phyloP scores from a whole-genome alignment of 306 rosid species.

The Quercus bicolor region DNA sequence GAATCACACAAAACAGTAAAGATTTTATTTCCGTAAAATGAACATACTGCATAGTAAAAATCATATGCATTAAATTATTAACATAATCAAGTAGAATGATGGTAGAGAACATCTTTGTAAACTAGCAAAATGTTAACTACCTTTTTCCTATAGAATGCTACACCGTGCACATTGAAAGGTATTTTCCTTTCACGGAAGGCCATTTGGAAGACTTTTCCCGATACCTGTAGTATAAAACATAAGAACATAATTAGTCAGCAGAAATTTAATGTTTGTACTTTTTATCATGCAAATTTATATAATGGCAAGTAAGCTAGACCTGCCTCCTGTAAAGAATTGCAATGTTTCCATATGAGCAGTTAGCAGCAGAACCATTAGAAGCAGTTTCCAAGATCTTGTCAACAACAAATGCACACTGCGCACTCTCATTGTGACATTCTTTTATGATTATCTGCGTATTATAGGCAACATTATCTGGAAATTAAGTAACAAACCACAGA shows the following conservation, averaged over 20 bases:
- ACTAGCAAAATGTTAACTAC: conserved; percentile 29
- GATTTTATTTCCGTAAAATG: not conserved
- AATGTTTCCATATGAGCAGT: conserved; percentile 60
- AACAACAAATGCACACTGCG: conserved; percentile 81
- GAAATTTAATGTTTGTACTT: not conserved
- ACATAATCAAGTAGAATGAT: not conserved
- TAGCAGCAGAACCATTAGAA: conserved; percentile 42
- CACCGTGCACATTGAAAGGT: conserved; percentile 87
- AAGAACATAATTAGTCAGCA: not conserved
- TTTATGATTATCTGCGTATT: conserved; percentile 58
- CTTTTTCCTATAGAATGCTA: conserved; percentile 93
- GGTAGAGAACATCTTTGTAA: not conserved
- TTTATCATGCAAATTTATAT: conserved; percentile 8
- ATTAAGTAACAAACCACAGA: not conserved
- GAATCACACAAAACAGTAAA: not conserved
- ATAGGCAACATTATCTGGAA: conserved; percentile 11
- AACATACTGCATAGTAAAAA: not conserved
- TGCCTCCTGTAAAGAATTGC: conserved; percentile 97
- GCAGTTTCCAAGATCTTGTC: conserved; percentile 78
- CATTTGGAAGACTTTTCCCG: conserved; percentile 88
- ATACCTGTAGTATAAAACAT: conserved; percentile 45
- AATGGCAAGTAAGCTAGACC: conserved; percentile 51
- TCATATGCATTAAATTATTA: not conserved
- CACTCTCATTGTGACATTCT: conserved; percentile 87
- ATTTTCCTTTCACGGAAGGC: conserved; percentile 88